Base-by-base conservation (phyloP, 2,329 filamentous ascomycete genomes). In the Hyphodiscus sp. region DNA sequence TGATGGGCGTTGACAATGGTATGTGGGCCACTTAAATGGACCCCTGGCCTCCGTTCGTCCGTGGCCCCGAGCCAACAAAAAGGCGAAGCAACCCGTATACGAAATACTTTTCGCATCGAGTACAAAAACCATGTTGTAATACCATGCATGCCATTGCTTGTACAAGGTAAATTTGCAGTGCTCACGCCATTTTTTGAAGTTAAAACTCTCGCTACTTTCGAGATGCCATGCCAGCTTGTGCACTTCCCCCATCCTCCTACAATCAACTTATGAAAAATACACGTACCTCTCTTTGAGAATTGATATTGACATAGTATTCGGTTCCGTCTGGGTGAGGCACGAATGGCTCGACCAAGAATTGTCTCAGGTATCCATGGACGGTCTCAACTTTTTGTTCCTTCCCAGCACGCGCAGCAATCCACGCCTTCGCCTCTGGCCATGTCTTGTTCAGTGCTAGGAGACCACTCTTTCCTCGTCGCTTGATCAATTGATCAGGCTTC, bases 241-340 rank as follows among this genome's bases (percentile, higher is more conserved):
- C 16, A 13, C 38, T 38, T 18, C 45, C 15, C 11, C 43, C 11
- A 20, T 19, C 45, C 20, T 20, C 23, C 13, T 20, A n/a, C 29
- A 33, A 33, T 18, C 8, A 20, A 44, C 42, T 16, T n/a, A 47
- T 47, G 58, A 55, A 56, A n/a, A 58, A 49, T 41, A 33, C 51
- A 85, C 91, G 85, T 85, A 97, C 94, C 86, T 97, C 94, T 80
- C 94, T 89, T 69, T 96, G 91, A 60, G 94, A 97, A 83, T 96
- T 94, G 80, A 99, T 99, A 85, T 96, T 96, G 80, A 99, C 96
- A 78, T 99, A 99, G 80, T 97, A 97, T 77, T 99, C 94, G 61
- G 92, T 96, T 73, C 91, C 87, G 67, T 91, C 82, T 61, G 91
- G 87, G 76, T 99, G 94, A 68, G 92, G 94, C 59, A 97, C 91